Evolutionary conservation across 805 yeast species (phyloP).

Genomic region (Saturnispora sekii): DNA sequence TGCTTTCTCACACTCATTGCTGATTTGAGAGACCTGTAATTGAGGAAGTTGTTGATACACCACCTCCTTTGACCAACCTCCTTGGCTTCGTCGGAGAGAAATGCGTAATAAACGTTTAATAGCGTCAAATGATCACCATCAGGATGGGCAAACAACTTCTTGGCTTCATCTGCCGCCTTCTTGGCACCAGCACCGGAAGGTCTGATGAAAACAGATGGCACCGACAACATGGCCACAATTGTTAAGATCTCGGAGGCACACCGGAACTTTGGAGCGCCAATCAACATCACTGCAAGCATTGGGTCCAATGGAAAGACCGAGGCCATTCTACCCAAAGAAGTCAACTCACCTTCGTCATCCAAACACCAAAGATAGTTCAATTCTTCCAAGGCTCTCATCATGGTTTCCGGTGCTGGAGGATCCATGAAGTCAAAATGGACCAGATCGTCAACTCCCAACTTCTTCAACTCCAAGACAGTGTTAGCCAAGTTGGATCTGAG

Average conservation of each 20-base stretch:
- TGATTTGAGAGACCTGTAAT: slow-evolving; percentile 70
- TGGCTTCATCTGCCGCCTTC: slow-evolving; percentile 86
- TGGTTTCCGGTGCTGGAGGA: slow-evolving; percentile 99
- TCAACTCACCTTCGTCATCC: slow-evolving; percentile 84
- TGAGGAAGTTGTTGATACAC: slow-evolving; percentile 87
- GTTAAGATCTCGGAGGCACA: slow-evolving; percentile 87
- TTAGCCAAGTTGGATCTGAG: slow-evolving; percentile 82
- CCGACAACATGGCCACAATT: slow-evolving; percentile 83
- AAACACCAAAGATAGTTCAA: slow-evolving; percentile 82
- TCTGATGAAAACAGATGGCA: slow-evolving; percentile 89
- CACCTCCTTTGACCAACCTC: slow-evolving; percentile 62
- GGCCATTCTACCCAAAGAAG: slow-evolving; percentile 81
- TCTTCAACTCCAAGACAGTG: slow-evolving; percentile 87
- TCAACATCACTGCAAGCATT: slow-evolving; percentile 84
- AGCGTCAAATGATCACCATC: slow-evolving; percentile 93
- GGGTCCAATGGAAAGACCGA: slow-evolving; percentile 95
- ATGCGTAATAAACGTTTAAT: slow-evolving; percentile 80
- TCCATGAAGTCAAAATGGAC: slow-evolving; percentile 99
- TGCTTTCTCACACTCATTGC: slow-evolving; percentile 87
- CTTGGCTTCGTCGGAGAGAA: slow-evolving; percentile 62
- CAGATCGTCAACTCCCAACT: slow-evolving; percentile 88
- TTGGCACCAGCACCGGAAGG: slow-evolving; percentile 79
- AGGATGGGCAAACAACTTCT: slow-evolving; percentile 78
- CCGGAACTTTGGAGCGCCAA: slow-evolving; percentile 73
- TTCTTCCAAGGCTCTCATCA: slow-evolving; percentile 98